Conservation (phyloP, 441 rosid genomes). For the Jatropha podagrica region DNA sequence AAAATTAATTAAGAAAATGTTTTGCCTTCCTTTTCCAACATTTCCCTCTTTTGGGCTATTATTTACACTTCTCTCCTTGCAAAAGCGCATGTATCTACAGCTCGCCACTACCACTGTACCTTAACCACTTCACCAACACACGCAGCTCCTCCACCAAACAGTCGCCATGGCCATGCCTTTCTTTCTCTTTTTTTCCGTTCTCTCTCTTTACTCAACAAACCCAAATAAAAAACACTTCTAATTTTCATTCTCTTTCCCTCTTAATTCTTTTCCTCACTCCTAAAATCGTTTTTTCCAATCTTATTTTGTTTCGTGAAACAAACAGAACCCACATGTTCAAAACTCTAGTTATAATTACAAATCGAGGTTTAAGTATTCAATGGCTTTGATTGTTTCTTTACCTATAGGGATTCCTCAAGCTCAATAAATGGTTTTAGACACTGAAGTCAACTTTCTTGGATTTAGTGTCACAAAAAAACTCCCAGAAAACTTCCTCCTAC, state of each 20-base stretch:
- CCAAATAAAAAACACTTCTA: background rate
- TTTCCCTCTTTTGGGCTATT: background rate
- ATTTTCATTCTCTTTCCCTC: constrained; percentile 51
- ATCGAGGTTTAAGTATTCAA: constrained; percentile 57
- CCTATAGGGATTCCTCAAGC: constrained; percentile 76
- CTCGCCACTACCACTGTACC: background rate
- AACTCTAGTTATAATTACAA: constrained; percentile 29
- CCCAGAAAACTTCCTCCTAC: constrained; percentile 33
- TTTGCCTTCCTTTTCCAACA: constrained; percentile 10
- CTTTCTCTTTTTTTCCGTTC: constrained; percentile 1
- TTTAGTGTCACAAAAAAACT: constrained; percentile 52
- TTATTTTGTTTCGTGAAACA: constrained; percentile 27
- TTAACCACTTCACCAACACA: too few species aligned
- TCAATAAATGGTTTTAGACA: constrained; percentile 70
- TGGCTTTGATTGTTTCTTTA: constrained; percentile 56
- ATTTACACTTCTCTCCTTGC: background rate
- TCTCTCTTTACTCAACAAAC: constrained; percentile 15
- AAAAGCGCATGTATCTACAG: constrained; percentile 17
- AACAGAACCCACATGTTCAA: constrained; percentile 11
- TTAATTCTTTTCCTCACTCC: constrained; percentile 28
- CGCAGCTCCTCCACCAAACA: too few species aligned
- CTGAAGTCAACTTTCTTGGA: constrained; percentile 78
- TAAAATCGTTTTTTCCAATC: constrained; percentile 26
- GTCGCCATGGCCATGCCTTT: background rate
- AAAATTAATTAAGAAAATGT: constrained; percentile 41